Evolutionary conservation across 495 filamentous ascomycete species (phyloP).

Genomic region (Neurospora intermedia): DNA sequence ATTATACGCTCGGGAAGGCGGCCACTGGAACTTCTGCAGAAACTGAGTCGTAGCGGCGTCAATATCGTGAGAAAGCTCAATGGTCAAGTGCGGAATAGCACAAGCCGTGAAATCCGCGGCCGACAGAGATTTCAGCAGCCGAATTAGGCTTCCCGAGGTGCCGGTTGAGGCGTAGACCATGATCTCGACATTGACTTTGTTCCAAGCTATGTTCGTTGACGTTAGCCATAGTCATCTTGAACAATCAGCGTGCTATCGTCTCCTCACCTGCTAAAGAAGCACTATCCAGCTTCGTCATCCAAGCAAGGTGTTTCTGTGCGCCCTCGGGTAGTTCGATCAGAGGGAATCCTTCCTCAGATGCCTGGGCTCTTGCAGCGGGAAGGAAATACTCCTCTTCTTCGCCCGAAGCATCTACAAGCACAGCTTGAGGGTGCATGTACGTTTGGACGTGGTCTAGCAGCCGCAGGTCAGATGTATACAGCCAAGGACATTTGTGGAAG

Average conservation of each 20-base stretch:
- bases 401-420: constrained; percentile 40
- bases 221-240: constrained; percentile 9
- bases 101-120: constrained; percentile 62
- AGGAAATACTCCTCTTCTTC: constrained; percentile 46
- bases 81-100: constrained; percentile 55
- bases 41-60: constrained; percentile 51
- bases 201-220: constrained; percentile 48
- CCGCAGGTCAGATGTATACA: constrained; percentile 3
- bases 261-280: constrained; percentile 53
- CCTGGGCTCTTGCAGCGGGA: constrained; percentile 37
- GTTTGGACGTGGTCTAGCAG: constrained; percentile 35
- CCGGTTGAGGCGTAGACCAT: constrained; percentile 60
- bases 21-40: constrained; percentile 53
- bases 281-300: constrained; percentile 67
- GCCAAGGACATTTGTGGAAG: not conserved
- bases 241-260: not conserved
- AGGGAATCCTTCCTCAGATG: constrained; percentile 30
- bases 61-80: constrained; percentile 62
- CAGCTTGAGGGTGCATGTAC: constrained; percentile 48
- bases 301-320: constrained; percentile 50
- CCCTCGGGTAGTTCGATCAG: constrained; percentile 59
- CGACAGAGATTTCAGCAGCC: constrained; percentile 61
- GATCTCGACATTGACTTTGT: constrained; percentile 61
- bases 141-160: constrained; percentile 59
- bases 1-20: constrained; percentile 33